phyloP scores from a whole-genome alignment of 2,329 filamentous ascomycete species.

The Fusarium algeriense region DNA sequence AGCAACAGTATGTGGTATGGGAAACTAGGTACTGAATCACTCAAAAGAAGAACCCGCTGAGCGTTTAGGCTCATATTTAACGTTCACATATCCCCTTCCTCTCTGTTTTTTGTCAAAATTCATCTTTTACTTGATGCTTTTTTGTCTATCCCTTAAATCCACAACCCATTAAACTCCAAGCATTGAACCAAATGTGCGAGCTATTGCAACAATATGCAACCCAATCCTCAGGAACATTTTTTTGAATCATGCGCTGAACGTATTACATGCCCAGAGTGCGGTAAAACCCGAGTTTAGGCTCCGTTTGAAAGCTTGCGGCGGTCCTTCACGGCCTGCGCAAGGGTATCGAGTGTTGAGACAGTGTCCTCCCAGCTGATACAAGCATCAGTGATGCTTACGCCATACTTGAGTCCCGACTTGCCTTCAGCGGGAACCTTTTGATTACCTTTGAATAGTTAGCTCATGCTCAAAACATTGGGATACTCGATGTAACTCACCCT shows the following conservation, averaged over 20 bases:
- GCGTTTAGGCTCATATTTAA: neutral
- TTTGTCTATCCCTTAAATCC: constrained; percentile 44
- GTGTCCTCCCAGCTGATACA: constrained; percentile 97
- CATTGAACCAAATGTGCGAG: constrained; percentile 36
- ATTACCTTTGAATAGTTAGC: constrained; percentile 65
- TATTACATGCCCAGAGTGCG: neutral
- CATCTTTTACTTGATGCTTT: constrained; percentile 28
- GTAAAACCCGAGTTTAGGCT: constrained; percentile 14
- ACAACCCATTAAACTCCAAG: constrained; percentile 45
- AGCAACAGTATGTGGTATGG: constrained; percentile 38
- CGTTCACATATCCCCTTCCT: constrained; percentile 5
- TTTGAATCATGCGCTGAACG: constrained; percentile 3
- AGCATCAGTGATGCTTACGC: constrained; percentile 96
- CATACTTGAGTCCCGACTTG: constrained; percentile 86
- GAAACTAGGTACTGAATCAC: constrained; percentile 5
- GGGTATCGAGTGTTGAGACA: constrained; percentile 77
- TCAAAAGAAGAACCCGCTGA: neutral
- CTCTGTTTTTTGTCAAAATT: neutral
- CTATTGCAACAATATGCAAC: constrained; percentile 27
- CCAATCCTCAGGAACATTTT: constrained; percentile 7
- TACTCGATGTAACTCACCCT: constrained; percentile 68
- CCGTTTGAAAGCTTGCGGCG: constrained; percentile 52
- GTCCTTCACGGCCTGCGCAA: constrained; percentile 84
- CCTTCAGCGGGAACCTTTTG: constrained; percentile 94
- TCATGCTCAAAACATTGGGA: neutral